Percentiles rank a stretch among this genome's conserved stretches.
These are phyloP conservation scores for Calonectria multiphialidica DNA, from an alignment of 2,329 filamentous ascomycete species.

Conservation along the genomic window DNA sequence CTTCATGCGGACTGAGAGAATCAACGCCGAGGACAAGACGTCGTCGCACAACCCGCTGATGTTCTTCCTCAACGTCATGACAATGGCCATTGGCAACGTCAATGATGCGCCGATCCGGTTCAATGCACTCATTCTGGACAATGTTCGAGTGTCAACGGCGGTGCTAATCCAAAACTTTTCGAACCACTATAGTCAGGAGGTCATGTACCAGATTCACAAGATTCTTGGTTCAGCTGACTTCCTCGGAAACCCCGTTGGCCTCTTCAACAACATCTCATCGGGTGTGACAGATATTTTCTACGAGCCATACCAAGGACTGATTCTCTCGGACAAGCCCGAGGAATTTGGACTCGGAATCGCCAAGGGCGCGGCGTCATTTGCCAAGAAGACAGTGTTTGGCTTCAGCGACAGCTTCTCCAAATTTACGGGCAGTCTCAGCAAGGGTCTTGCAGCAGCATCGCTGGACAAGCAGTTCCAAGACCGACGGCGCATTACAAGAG, in stretches of 20 bases:
- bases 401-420: constrained; percentile 98
- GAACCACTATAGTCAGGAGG: constrained; percentile 97
- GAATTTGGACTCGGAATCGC: constrained; percentile 96
- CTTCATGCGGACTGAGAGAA: constrained; percentile 94
- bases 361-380: constrained; percentile 95
- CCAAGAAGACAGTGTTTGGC: constrained; percentile 98
- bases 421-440: constrained; percentile 96
- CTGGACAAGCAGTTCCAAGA: constrained; percentile 99
- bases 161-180: constrained; percentile 88
- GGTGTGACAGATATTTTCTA: constrained; percentile 99
- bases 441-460: constrained; percentile 93
- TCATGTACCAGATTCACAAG: constrained; percentile 95
- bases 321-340: constrained; percentile 95
- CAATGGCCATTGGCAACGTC: constrained; percentile 99
- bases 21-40: constrained; percentile 96
- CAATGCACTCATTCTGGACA: constrained; percentile 94
- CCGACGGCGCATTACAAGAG: constrained; percentile 90
- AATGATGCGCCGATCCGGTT: constrained; percentile 96
- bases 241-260: constrained; percentile 93
- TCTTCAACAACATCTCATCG: constrained; percentile 98
- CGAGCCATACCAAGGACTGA: constrained; percentile 97
- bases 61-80: constrained; percentile 99
- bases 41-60: constrained; percentile 93
- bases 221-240: constrained; percentile 98
- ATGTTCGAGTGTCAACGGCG: constrained; percentile 89